Evolutionary conservation across 176 grass and related monocot genomes (phyloP), one percentile per base, ranked within the genome.

Genomic region (Bothriochloa decipiens): DNA sequence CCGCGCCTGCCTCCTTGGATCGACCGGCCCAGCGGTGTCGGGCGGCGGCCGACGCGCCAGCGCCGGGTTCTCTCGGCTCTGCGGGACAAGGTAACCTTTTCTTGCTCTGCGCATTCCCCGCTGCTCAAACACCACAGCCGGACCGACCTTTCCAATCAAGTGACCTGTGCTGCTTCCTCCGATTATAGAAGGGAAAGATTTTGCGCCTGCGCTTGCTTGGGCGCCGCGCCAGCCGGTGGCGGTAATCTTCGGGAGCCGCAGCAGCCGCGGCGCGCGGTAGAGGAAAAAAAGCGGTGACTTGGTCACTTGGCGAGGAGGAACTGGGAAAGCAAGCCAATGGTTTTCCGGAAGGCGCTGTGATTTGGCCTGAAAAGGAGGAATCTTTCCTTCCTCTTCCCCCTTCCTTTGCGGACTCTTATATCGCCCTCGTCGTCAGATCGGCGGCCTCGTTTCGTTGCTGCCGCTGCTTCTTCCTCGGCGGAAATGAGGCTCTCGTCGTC

Each of bases 361-460:
- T 91, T 87, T 91, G 63, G 70, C 76, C 85, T 76, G 36, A 84
- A 91, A 91, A 91, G 89, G 89, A 84, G 85, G 89, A 91, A 81
- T 84, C 81, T 91, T 91, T 87, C 81, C 49, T 53, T 53, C 81
- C 40, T 50, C 81, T 9, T 83, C 9, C 85, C 57, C 28, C 67
- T 61, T 73, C 58, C 79, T 65, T 66, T 64, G 49, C 49, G 15
- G 49, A 57, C 81, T 87, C 81, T 70, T 91, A 76, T 87, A 87
- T 45, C 52, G 76, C 76, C 49, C 36, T 75, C 49, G 22, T 76
- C 89, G 70, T 70, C 89, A 81, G 89, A 87, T 91, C 85, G 76
- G 4, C 79, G 12, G 7, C 28, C 32, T 46, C 29, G 32, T 75
- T 11, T 45, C 11, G 43, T 13, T 45, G 43, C 43, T 55, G 52